These are phyloP conservation scores for Acacia pycnantha DNA, from an alignment of 331 rosid species.

Conservation along the genomic window DNA sequence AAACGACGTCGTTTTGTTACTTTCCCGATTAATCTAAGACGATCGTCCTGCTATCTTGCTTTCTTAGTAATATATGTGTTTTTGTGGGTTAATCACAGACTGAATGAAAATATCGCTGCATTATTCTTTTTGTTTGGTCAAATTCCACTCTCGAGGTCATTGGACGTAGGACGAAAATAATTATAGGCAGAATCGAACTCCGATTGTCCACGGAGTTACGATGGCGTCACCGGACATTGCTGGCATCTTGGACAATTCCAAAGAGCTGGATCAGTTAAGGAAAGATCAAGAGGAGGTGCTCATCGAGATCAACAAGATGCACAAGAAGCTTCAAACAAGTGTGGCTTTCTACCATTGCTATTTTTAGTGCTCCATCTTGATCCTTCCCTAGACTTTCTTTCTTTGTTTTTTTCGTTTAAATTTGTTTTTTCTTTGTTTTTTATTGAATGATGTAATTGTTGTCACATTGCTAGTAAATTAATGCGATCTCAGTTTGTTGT, in stretches of 20 bases:
- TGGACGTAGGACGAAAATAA: slow-evolving; percentile 5
- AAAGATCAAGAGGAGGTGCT: slow-evolving; percentile 66
- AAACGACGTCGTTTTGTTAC: neutral
- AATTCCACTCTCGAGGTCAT: neutral
- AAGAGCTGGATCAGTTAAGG: slow-evolving; percentile 88
- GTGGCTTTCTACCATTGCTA: slow-evolving; percentile 12
- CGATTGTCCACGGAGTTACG: slow-evolving; percentile 5
- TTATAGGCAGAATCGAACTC: slow-evolving; percentile 3
- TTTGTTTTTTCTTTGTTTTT: neutral
- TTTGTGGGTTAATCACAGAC: neutral
- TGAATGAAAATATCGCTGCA: neutral
- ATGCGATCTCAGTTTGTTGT: neutral
- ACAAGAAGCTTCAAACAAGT: slow-evolving; percentile 65
- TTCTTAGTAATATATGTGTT: neutral
- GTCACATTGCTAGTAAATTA: neutral
- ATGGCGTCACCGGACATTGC: slow-evolving; percentile 62
- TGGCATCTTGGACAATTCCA: slow-evolving; percentile 53
- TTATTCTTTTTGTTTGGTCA: neutral
- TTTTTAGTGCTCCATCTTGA: neutral
- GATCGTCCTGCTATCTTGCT: neutral
- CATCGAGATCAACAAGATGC: slow-evolving; percentile 66
- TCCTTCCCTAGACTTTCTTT: neutral
- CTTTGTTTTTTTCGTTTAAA: neutral
- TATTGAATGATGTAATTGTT: slow-evolving; percentile 16
- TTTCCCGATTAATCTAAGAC: neutral